Evolutionary conservation across 2,329 filamentous ascomycete genomes (phyloP), one percentile per base, ranked within the genome.

Genomic region (Venturia pyrina): DNA sequence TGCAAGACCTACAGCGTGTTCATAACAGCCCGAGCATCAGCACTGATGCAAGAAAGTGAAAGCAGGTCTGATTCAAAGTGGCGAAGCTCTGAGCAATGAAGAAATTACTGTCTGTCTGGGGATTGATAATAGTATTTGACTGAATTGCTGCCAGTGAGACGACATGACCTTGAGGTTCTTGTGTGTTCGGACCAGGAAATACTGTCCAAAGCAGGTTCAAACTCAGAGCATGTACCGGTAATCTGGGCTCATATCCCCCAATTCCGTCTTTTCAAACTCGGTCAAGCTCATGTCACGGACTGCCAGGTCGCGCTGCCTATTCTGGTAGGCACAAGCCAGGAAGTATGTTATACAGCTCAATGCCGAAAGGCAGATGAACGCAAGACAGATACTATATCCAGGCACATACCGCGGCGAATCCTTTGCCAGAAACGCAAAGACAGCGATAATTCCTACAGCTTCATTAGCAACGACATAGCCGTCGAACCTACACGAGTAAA

Each of bases 381-480:
- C 85, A 5, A 96, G 81, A 72, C 86, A 89, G 68, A 96, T 91
- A 65, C 82, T 83, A 76, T 95, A 96, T 0, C 92, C 93, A 0
- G 82, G 86, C 7, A 79, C 83, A 75, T 88, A 96, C 28, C 75
- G 72, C 0, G 90, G 90, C 1, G 84, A 83, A 73, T 96, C 91
- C 64, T 76, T 77, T 6, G 73, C 71, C 63, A 81, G 68, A 72
- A 84, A 83, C 0, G 78, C 75, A 65, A 77, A 84, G 0, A 81
- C 79, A 0, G 81, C 80, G 57, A 83, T 82, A 68, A 83, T 82
- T 0, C 81, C 80, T 7, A 79, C 79, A 40, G 80, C 78, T 63
- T 82, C 81, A 11, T 59, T n/a, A 59, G 53, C 53, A 37, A 59
- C 32, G 19, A 37, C 11, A 59, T 10, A 21, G 4, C 48, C 10